Evolutionary conservation across 139 green algal genomes (phyloP).

Genomic region (Prasinococcaceae sp.): DNA sequence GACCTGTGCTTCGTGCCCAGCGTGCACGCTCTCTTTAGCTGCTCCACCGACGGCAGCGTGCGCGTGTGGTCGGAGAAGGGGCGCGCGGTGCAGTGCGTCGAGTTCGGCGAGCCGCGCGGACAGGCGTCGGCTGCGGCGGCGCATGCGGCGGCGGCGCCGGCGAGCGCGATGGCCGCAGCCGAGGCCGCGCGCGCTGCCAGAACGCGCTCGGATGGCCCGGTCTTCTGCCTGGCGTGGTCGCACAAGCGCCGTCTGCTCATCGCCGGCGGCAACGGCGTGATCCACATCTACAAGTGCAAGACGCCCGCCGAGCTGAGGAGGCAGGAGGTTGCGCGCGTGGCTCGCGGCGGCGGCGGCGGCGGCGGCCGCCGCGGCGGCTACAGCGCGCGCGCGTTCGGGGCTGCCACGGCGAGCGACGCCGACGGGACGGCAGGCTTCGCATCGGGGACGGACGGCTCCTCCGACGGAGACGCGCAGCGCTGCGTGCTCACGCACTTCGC

Average conservation of each 20-base stretch:
- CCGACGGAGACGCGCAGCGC: neutral
- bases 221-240: constrained; percentile 15
- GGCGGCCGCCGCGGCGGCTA: too few relatives aligned
- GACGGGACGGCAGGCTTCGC: too few relatives aligned
- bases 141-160: too few relatives aligned
- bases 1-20: constrained; percentile 1
- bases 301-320: neutral
- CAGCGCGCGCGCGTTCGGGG: too few relatives aligned
- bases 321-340: too few relatives aligned
- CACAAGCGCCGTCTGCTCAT: neutral
- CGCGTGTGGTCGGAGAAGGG: constrained; percentile 16
- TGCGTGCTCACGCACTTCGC: neutral
- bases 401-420: too few relatives aligned
- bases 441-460: neutral
- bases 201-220: too few relatives aligned
- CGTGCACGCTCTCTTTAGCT: constrained; percentile 7
- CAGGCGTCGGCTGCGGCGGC: neutral
- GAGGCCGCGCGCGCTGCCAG: too few relatives aligned
- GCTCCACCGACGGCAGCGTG: constrained; percentile 12
- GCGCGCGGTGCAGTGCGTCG: neutral
- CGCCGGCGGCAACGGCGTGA: neutral
- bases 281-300: constrained; percentile 1
- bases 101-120: neutral
- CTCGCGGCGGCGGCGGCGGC: too few relatives aligned
- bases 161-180: too few relatives aligned